These are phyloP conservation scores for Rhodamnia rubescens DNA, from an alignment of 345 rosid species.

Conservation along the genomic window DNA sequence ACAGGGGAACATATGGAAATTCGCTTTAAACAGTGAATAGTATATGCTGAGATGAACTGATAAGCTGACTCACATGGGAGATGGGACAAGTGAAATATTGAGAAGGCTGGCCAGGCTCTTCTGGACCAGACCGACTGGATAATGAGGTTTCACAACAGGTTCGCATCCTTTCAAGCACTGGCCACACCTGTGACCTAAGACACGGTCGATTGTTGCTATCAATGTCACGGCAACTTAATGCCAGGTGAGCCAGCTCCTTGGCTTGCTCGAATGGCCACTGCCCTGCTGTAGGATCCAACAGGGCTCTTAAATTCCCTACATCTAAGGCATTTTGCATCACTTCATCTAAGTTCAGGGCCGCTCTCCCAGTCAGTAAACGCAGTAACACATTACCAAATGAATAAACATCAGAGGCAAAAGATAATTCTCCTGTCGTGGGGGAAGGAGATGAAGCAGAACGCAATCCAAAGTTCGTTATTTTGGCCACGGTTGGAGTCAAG, in stretches of 20 bases:
- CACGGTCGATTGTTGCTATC: slow-evolving; percentile 60
- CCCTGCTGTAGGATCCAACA: slow-evolving; percentile 81
- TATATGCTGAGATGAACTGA: not conserved
- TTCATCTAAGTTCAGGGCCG: slow-evolving; percentile 40
- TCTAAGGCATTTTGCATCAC: slow-evolving; percentile 58
- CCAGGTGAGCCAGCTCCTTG: slow-evolving; percentile 63
- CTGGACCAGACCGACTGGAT: not conserved
- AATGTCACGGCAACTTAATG: slow-evolving; percentile 73
- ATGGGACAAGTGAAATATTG: slow-evolving; percentile 70
- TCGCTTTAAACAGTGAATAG: not conserved
- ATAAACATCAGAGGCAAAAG: slow-evolving; percentile 75
- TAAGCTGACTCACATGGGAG: slow-evolving; percentile 37
- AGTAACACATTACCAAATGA: slow-evolving; percentile 67
- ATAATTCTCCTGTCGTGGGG: slow-evolving; percentile 35
- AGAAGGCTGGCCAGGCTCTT: slow-evolving; percentile 42
- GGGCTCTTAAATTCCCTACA: slow-evolving; percentile 31
- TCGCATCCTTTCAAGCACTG: slow-evolving; percentile 73
- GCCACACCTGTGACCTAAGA: slow-evolving; percentile 65
- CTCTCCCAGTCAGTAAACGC: slow-evolving; percentile 66
- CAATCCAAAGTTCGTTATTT: slow-evolving; percentile 74
- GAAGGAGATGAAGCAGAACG: slow-evolving; percentile 12
- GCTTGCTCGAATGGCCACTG: slow-evolving; percentile 90
- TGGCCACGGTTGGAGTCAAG: slow-evolving; percentile 66
- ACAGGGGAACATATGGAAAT: not conserved
- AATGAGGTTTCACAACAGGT: slow-evolving; percentile 3